phyloP scores from a whole-genome alignment of 495 filamentous ascomycete genomes.

The Penicilliopsis zonata region DNA sequence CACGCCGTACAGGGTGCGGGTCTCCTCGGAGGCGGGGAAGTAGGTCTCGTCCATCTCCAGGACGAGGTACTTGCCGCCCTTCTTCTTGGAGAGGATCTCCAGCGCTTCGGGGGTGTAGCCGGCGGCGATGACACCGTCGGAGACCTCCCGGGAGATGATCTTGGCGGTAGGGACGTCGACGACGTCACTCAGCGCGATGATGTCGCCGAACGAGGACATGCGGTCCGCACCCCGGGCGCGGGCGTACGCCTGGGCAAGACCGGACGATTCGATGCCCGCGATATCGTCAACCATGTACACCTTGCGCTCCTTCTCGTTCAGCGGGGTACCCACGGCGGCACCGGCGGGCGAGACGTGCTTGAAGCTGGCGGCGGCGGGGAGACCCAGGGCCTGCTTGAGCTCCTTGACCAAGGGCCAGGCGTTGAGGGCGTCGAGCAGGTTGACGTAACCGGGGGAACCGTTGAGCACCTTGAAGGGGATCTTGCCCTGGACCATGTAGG shows the following conservation, averaged over 20 bases:
- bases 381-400: constrained; percentile 72
- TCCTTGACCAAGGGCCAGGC: constrained; percentile 96
- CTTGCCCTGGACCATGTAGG: constrained; percentile 55
- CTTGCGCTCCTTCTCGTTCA: constrained; percentile 79
- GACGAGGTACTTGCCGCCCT: constrained; percentile 91
- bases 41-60: constrained; percentile 89
- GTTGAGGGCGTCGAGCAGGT: constrained; percentile 92
- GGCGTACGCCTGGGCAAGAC: constrained; percentile 86
- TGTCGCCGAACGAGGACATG: constrained; percentile 95
- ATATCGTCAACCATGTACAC: constrained; percentile 98
- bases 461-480: constrained; percentile 96
- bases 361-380: constrained; percentile 94
- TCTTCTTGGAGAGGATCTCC: constrained; percentile 93
- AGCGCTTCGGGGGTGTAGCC: constrained; percentile 74
- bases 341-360: constrained; percentile 98
- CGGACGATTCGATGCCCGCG: constrained; percentile 69
- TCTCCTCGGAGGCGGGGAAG: constrained; percentile 62
- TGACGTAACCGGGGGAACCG: constrained; percentile 91
- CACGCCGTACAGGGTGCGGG: constrained; percentile 78
- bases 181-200: constrained; percentile 82
- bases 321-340: constrained; percentile 80
- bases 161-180: constrained; percentile 87
- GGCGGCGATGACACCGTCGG: constrained; percentile 89
- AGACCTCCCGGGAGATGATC: constrained; percentile 95
- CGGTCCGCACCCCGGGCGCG: constrained; percentile 89